These are phyloP conservation scores for Vigna hirtella DNA, from an alignment of 306 rosid genomes.

Conservation along the genomic window DNA sequence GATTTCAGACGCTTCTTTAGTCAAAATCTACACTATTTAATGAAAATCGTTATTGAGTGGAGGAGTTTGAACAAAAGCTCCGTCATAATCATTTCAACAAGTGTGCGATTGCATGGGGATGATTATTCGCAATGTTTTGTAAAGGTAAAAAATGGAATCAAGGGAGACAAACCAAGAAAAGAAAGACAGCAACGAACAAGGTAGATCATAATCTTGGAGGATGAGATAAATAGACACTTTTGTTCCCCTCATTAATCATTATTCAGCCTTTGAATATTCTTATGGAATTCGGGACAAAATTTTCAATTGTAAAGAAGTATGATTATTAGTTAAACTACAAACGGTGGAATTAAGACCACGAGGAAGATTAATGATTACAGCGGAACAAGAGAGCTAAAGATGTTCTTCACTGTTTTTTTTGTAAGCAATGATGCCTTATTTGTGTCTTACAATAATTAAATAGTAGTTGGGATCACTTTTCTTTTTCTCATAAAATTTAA, in stretches of 20 bases:
- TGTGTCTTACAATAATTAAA: neutral
- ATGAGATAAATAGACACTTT: neutral
- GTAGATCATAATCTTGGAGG: neutral
- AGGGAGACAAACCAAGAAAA: conserved; percentile 19
- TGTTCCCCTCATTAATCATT: conserved; percentile 25
- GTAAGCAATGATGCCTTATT: neutral
- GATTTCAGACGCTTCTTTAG: conserved; percentile 1
- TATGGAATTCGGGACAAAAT: neutral
- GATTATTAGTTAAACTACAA: neutral
- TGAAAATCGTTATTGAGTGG: neutral
- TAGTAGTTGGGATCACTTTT: neutral
- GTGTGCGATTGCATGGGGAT: conserved; percentile 3
- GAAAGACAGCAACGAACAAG: neutral
- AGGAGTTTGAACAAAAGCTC: conserved; percentile 22
- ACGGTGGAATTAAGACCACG: neutral
- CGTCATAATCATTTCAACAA: conserved; percentile 33
- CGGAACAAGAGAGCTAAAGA: neutral
- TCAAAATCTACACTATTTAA: conserved; percentile 14
- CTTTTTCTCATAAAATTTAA: too few species aligned
- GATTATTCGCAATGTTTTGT: neutral
- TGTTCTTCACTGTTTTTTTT: too few species aligned
- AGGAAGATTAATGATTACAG: neutral
- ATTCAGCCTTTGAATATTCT: neutral
- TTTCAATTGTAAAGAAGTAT: neutral
- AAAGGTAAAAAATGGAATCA: conserved; percentile 31